Evolutionary conservation across 106 monocot species (phyloP).

Genomic region (Dioscorea dumetorum): DNA sequence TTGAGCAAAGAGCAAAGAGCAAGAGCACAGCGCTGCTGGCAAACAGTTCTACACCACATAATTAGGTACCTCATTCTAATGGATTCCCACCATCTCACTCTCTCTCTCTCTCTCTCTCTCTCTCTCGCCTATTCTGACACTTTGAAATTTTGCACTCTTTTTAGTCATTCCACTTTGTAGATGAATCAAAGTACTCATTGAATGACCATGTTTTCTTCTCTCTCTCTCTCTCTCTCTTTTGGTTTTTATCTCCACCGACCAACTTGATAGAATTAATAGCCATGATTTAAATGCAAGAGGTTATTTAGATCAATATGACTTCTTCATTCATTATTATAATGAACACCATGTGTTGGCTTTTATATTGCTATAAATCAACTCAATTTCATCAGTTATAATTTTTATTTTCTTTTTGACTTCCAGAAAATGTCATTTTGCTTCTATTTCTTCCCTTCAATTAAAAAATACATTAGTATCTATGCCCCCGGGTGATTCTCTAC

Average conservation of each 20-base stretch:
- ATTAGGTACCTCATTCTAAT: neutral
- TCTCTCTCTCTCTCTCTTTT: neutral
- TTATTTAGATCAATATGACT: too few relatives aligned
- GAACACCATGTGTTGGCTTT: too few relatives aligned
- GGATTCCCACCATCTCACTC: neutral
- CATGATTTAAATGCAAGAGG: too few relatives aligned
- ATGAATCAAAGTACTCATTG: neutral
- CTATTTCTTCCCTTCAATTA: too few relatives aligned
- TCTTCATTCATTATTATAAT: too few relatives aligned
- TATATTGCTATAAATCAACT: too few relatives aligned
- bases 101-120: constrained; percentile 2
- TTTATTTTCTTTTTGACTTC: too few relatives aligned
- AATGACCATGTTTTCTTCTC: neutral
- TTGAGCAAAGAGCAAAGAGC: neutral
- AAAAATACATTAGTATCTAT: too few relatives aligned
- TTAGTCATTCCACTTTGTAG: neutral
- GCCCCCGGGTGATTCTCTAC: too few relatives aligned
- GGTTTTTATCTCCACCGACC: neutral
- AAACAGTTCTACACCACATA: neutral
- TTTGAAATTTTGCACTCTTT: neutral
- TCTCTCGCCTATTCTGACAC: neutral
- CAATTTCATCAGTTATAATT: too few relatives aligned
- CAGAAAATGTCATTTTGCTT: too few relatives aligned
- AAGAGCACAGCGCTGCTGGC: neutral
- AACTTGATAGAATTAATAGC: neutral